Evolutionary conservation across 257 asterid species (phyloP), one percentile per base, ranked within the genome.

Genomic region (Nicotiana sylvestris): DNA sequence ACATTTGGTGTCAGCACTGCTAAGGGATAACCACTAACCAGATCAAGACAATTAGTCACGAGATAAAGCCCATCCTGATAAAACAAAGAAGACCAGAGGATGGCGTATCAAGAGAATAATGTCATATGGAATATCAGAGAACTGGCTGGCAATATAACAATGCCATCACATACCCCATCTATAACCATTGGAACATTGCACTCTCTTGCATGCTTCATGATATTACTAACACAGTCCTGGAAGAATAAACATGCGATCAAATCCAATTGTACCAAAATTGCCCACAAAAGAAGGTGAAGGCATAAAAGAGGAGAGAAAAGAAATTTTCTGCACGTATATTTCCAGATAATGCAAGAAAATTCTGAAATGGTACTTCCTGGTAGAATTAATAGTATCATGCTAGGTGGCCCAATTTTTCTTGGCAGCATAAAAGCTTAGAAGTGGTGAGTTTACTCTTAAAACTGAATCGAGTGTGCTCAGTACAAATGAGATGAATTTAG

Each of bases 1-100:
- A 96, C 83, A 81, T 96, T 96, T 65, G 99, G 99, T 56, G 99
- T 96, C 88, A 96, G 90, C 72, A 93, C 96, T 80, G 98, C 99
- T 87, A 94, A 85, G 18, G 97, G 97, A 91, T 94, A 96, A 77
- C 89, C 97, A 32, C 87, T 85, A 87, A 96, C 86, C 86, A 96
- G 90, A 84, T 94, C 98, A 74, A 90, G 95, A 82, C 84, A 76
- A 84, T 96, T 92, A 51, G 98, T 93, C 81, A 96, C 92, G 33
- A 94, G 98, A 86, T 90, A 96, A 80, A 96, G 96, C 81, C 99
- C 99, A 84, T 96, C 99, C 99, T 96, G 90, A 46, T 33, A 88
- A 87, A 84, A 66, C 29, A 81, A 43, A n/a, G 25, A 55, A 43
- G 30, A 56, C 67, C 72, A 37, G 70, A 21, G 9, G 4, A 74